These are phyloP conservation scores for Pueraria montana DNA, from an alignment of 306 rosid species.

Conservation along the genomic window DNA sequence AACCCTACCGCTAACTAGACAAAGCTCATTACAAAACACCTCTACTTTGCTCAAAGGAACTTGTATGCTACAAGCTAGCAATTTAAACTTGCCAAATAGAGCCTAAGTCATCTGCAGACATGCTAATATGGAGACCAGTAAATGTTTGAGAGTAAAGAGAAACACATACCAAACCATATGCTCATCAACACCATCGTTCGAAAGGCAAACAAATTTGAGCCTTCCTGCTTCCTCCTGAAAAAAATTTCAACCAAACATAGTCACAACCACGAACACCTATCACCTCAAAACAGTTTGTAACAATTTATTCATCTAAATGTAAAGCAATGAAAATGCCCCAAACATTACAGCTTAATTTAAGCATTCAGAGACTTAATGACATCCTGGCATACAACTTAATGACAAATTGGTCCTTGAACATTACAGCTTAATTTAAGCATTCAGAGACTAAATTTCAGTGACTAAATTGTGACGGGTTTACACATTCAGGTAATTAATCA, in stretches of 20 bases:
- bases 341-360: too few species aligned
- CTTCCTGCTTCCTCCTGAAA: constrained; percentile 89
- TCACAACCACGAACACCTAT: constrained; percentile 25
- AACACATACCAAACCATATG: constrained; percentile 92
- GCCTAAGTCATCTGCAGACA: constrained; percentile 1
- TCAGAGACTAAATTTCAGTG: too few species aligned
- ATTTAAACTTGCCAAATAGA: not conserved
- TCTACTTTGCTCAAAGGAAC: not conserved
- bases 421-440: too few species aligned
- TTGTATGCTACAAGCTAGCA: not conserved
- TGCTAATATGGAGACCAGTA: constrained; percentile 1
- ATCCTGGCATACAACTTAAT: too few species aligned
- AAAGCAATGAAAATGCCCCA: not conserved
- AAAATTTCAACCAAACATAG: not conserved
- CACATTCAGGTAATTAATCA: too few species aligned
- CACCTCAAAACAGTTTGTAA: constrained; percentile 30
- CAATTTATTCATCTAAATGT: not conserved
- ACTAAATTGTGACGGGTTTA: too few species aligned
- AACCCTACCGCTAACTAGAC: too few species aligned
- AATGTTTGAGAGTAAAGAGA: constrained; percentile 35
- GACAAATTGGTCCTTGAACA: too few species aligned
- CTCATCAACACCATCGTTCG: constrained; percentile 86
- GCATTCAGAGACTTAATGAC: too few species aligned
- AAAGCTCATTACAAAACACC: not conserved
- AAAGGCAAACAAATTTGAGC: constrained; percentile 82